Percentiles rank a stretch among this genome's conserved stretches.
phyloP scores from a whole-genome alignment of 2,329 filamentous ascomycete genomes.

The Ophiostoma pallidulum region DNA sequence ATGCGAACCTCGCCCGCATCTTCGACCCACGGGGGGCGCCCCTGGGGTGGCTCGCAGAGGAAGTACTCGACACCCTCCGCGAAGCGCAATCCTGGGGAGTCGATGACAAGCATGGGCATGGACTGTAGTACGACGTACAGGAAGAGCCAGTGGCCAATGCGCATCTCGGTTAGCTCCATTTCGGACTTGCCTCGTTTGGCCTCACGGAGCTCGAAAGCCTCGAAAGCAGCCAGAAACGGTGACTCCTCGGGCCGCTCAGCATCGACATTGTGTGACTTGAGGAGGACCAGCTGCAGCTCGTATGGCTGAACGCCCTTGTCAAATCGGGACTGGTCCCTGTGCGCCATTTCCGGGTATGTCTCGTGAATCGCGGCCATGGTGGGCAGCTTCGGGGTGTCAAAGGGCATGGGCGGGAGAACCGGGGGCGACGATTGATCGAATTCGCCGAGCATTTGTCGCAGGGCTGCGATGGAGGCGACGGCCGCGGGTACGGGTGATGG shows the following conservation, averaged over 20 bases:
- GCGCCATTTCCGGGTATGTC: conserved; percentile 53
- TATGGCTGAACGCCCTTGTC: conserved; percentile 66
- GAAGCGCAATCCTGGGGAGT: conserved; percentile 59
- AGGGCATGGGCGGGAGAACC: conserved; percentile 83
- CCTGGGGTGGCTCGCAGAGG: conserved; percentile 64
- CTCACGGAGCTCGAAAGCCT: conserved; percentile 60
- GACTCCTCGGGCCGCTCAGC: conserved; percentile 42
- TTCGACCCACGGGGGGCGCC: conserved; percentile 63
- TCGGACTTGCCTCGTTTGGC: conserved; percentile 49
- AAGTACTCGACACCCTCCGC: conserved; percentile 73
- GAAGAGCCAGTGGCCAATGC: conserved; percentile 73
- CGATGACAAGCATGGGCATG: conserved; percentile 66
- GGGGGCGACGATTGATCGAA: conserved; percentile 85
- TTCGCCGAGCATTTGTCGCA: conserved; percentile 74
- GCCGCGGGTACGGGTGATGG: conserved; percentile 24
- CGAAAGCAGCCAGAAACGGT: conserved; percentile 61
- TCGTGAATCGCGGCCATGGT: conserved; percentile 55
- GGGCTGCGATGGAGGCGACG: conserved; percentile 55
- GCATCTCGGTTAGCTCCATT: conserved; percentile 59
- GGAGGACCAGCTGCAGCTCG: conserved; percentile 67
- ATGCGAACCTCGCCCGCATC: conserved; percentile 54
- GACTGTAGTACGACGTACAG: conserved; percentile 70
- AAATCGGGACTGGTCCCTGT: conserved; percentile 67
- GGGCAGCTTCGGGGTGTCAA: conserved; percentile 74
- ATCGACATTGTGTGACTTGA: conserved; percentile 72